Evolutionary conservation across 495 filamentous ascomycete genomes (phyloP).

Genomic region (Cryomyces antarcticus): DNA sequence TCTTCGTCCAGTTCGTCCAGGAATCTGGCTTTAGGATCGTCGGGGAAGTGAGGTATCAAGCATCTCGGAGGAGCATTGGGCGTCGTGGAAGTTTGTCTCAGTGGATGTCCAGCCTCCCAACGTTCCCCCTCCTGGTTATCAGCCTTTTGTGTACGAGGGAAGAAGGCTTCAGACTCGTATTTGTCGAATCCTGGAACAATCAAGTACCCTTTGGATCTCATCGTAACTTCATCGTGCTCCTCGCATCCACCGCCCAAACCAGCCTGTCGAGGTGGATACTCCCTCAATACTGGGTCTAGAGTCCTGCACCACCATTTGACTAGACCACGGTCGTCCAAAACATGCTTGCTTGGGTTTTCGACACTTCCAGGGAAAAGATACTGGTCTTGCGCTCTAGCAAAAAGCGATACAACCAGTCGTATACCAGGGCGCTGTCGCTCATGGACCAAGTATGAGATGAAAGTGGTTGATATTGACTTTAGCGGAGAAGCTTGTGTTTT

Average conservation of each 20-base stretch:
- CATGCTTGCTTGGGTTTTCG: constrained; percentile 69
- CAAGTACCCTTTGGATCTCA: constrained; percentile 48
- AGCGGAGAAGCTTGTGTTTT: constrained; percentile 49
- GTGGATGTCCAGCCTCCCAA: constrained; percentile 34
- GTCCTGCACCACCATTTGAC: constrained; percentile 92
- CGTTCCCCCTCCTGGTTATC: constrained; percentile 5
- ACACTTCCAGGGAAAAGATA: constrained; percentile 89
- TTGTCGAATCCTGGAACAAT: constrained; percentile 70
- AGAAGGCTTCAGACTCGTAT: constrained; percentile 44
- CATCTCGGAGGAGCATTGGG: constrained; percentile 53
- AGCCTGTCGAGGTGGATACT: constrained; percentile 25
- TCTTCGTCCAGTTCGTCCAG: constrained; percentile 75
- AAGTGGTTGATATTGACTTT: constrained; percentile 47
- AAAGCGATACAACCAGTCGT: constrained; percentile 67
- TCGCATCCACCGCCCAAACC: constrained; percentile 1
- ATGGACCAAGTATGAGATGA: constrained; percentile 53
- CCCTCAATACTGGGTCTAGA: constrained; percentile 48
- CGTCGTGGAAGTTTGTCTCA: constrained; percentile 36
- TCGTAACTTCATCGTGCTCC: constrained; percentile 1
- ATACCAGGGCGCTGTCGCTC: constrained; percentile 45
- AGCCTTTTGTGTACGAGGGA: constrained; percentile 27
- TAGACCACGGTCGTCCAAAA: constrained; percentile 74
- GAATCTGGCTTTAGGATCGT: constrained; percentile 90
- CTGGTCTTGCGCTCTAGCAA: constrained; percentile 79
- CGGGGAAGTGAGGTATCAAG: constrained; percentile 76